A percentile compares a stretch with the other conserved stretches of the same genome.
These are phyloP conservation scores for Tulasnella sp. DNA, from an alignment of 768 basidiomycete genomes.

Conservation along the genomic window DNA sequence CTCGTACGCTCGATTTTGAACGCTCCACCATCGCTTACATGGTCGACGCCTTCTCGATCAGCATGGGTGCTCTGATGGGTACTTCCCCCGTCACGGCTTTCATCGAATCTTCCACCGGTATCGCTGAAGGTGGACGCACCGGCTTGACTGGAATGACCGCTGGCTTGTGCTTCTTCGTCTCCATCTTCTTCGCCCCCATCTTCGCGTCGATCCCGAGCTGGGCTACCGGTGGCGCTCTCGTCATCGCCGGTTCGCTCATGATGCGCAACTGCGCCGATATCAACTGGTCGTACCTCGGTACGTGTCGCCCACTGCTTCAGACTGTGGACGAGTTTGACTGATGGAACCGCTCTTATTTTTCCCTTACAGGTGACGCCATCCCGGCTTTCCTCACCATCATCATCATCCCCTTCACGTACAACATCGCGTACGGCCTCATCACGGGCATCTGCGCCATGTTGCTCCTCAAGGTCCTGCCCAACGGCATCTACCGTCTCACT, in stretches of 20 bases:
- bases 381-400: slow-evolving; percentile 77
- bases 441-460: slow-evolving; percentile 62
- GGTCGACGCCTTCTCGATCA: slow-evolving; percentile 62
- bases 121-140: slow-evolving; percentile 73
- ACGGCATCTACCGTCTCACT: slow-evolving; percentile 41
- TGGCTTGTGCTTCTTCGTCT: slow-evolving; percentile 68
- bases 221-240: slow-evolving; percentile 78
- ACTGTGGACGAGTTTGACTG: slow-evolving; percentile 55
- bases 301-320: slow-evolving; percentile 50
- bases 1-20: slow-evolving; percentile 78
- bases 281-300: slow-evolving; percentile 83
- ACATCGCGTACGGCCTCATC: slow-evolving; percentile 85
- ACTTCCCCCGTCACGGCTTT: slow-evolving; percentile 74
- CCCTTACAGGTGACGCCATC: slow-evolving; percentile 43
- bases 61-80: slow-evolving; percentile 69
- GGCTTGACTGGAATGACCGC: slow-evolving; percentile 67
- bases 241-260: slow-evolving; percentile 31
- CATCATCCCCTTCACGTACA: slow-evolving; percentile 43
- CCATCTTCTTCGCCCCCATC: slow-evolving; percentile 79
- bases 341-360: background rate
- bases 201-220: slow-evolving; percentile 79
- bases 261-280: slow-evolving; percentile 59
- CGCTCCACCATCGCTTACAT: slow-evolving; percentile 62
- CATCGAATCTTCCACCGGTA: slow-evolving; percentile 53
- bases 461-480: slow-evolving; percentile 59